Evolutionary conservation across 352 stramenopile genomes (phyloP).

Genomic region (Sclerospora graminicola): DNA sequence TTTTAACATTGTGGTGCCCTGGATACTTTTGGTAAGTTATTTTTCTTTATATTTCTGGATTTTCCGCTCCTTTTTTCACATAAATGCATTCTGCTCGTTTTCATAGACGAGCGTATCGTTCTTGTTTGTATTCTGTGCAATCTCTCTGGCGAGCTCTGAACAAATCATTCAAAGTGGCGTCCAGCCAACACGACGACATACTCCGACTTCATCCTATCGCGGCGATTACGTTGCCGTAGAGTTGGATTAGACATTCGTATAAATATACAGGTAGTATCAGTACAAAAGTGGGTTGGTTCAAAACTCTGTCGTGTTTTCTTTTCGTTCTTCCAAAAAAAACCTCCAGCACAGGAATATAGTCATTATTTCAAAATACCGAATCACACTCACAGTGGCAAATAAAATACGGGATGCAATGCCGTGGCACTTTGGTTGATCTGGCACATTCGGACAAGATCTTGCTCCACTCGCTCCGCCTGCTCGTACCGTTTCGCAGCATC

Average conservation of each 20-base stretch:
- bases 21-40: constrained; percentile 59
- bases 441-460: constrained; percentile 23
- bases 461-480: constrained; percentile 28
- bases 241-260: constrained; percentile 26
- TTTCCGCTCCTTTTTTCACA: constrained; percentile 3
- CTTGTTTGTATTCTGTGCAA: constrained; percentile 58
- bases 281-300: no score
- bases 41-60: not conserved
- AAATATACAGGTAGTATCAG: no score
- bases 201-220: constrained; percentile 30
- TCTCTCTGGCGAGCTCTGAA: constrained; percentile 40
- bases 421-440: constrained; percentile 16
- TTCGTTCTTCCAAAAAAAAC: not conserved
- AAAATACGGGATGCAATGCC: constrained; percentile 40
- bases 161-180: constrained; percentile 25
- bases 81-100: not conserved
- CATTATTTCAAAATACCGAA: not conserved
- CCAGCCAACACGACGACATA: constrained; percentile 11
- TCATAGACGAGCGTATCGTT: constrained; percentile 44
- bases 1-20: constrained; percentile 67
- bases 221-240: constrained; percentile 47
- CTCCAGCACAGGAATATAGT: not conserved
- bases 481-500: constrained; percentile 29
- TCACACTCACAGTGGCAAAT: constrained; percentile 31
- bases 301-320: no score